phyloP scores from a whole-genome alignment of 176 grass and related monocot genomes.

The Paspalum vaginatum region DNA sequence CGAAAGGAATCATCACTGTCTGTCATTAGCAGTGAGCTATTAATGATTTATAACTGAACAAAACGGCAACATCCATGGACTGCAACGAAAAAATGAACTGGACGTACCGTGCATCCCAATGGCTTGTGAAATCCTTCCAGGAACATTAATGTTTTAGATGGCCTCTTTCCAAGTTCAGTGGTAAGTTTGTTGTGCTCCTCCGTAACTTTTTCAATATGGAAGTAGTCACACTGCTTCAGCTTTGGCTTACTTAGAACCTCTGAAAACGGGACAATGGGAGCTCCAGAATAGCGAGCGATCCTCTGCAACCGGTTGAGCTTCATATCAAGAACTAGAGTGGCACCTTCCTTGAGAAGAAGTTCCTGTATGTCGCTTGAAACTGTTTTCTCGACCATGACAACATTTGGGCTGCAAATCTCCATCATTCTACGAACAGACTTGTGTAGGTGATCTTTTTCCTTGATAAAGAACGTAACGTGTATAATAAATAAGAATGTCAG shows the following conservation, averaged over 20 bases:
- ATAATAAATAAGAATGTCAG: too few relatives aligned
- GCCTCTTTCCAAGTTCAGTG: conserved; percentile 43
- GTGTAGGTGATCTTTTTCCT: conserved; percentile 65
- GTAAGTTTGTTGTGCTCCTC: conserved; percentile 60
- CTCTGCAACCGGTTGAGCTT: conserved; percentile 69
- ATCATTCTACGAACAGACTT: conserved; percentile 55
- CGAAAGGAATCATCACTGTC: conserved; percentile 1
- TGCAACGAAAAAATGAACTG: background rate
- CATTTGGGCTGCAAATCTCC: conserved; percentile 67
- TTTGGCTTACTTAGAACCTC: conserved; percentile 52
- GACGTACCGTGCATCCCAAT: conserved; percentile 78
- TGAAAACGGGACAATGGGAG: conserved; percentile 59
- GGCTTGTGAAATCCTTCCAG: conserved; percentile 85
- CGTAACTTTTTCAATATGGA: conserved; percentile 71
- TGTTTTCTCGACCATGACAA: conserved; percentile 88
- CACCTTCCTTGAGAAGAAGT: conserved; percentile 58
- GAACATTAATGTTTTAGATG: conserved; percentile 74
- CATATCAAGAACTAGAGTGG: conserved; percentile 85
- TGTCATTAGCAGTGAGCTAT: background rate
- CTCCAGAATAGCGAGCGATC: conserved; percentile 67
- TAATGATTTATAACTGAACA: background rate
- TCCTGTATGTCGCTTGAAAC: conserved; percentile 86
- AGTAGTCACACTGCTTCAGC: conserved; percentile 72
- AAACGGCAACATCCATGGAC: background rate
- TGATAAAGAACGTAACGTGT: too few relatives aligned